Conservation (phyloP, 176 grass and related monocot species). For the Phragmites australis region DNA sequence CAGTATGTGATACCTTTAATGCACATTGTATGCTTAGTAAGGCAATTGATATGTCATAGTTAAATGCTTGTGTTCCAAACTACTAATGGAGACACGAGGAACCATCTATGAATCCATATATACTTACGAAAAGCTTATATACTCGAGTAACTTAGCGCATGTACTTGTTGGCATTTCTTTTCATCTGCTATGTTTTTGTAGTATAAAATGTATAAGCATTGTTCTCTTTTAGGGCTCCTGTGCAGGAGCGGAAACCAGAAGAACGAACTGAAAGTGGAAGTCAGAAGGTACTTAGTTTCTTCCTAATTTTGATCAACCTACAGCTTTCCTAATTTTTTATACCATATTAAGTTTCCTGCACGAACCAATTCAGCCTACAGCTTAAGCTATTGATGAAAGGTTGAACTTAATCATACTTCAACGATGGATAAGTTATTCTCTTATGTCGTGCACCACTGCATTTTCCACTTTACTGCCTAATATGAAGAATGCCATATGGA, state of each 20-base stretch:
- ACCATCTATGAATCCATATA: background rate
- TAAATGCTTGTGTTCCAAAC: conserved; percentile 13
- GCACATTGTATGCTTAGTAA: background rate
- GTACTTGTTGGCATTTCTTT: background rate
- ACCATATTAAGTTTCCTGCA: background rate
- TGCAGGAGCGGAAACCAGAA: conserved; percentile 36
- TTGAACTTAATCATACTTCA: background rate
- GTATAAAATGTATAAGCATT: conserved; percentile 19
- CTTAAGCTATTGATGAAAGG: background rate
- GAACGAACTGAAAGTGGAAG: conserved; percentile 43
- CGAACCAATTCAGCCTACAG: background rate
- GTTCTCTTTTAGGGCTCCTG: conserved; percentile 42
- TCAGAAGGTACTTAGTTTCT: conserved; percentile 47
- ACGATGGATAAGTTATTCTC: background rate
- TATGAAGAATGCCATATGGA: background rate
- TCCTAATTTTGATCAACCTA: conserved; percentile 35
- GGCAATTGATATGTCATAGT: background rate
- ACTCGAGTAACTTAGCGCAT: conserved; percentile 8
- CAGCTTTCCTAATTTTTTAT: too few species aligned
- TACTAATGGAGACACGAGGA: background rate
- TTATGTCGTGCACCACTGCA: background rate
- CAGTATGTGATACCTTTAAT: conserved; percentile 7
- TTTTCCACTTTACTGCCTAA: background rate
- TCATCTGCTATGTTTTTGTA: background rate
- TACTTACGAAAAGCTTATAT: background rate